Base-by-base conservation (phyloP, 495 filamentous ascomycete genomes). In the Monascus purpureus region DNA sequence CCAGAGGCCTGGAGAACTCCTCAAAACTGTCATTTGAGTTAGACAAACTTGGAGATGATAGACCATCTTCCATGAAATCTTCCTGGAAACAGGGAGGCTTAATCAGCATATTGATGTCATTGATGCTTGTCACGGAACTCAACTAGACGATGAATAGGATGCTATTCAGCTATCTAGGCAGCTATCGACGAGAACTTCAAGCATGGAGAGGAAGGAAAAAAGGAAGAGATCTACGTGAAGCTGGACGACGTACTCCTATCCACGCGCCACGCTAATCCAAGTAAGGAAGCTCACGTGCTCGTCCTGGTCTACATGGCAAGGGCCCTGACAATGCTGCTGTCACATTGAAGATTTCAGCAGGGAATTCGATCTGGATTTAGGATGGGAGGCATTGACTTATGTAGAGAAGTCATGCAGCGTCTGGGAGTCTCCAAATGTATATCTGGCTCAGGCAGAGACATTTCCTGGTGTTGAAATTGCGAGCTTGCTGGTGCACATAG, bases 1-100 rank as follows among this genome's bases (percentile, higher is more conserved):
- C 25, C 25, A 23, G 18, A 12, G 35, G 20, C 27, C 31, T 26
- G 8, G 38, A 29, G 31, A 38, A 34, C 8, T 35, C 35, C 24
- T 42, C 34, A 12, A 35, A 16, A 35, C 36, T 37, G 15, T 39
- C 29, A 29, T 32, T 29, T 12, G 22, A 45, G 34, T 38, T 38
- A 35, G 34, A 45, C 35, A 30, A 25, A 40, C 42, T 45, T 3
- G 38, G 35, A 19, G 34, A 45, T 16, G 28, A 38, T 31, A 15
- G 17, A 24, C 31, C 16, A 37, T 31, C 17, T 16, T 16, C n/a
- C 24, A 29, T 25, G 17, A 28, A 6, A 25, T 29, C 32, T 32
- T 20, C 36, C 32, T 11, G 33, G 23, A 38, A 39, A 17, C 18
- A 7, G 15, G 42, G 42, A 15, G 37, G 26, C 17, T 45, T 12